Evolutionary conservation across 805 yeast genomes (phyloP), one percentile per base, ranked within the genome.

Genomic region (Metschnikowia arizonensis): DNA sequence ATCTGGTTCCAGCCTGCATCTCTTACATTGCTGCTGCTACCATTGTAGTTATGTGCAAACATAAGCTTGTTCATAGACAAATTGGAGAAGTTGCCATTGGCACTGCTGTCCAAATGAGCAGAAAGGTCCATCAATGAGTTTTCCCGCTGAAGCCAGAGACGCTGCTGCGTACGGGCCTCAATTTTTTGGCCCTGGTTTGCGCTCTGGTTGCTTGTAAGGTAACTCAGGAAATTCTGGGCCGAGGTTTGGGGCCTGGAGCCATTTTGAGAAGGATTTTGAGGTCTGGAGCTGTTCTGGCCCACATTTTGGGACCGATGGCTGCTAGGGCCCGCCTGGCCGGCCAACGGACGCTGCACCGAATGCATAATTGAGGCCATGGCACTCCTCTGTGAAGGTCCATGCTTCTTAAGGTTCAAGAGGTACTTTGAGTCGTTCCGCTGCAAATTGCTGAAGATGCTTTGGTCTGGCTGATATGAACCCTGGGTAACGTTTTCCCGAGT

Each of bases 131-230:
- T 67, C 33, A 84, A 66, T 2, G 87, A 80, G 55, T 79, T 83
- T 53, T 85, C 91, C 52, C 91, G 71, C 61, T 85, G 95, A 28
- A 88, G 67, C 95, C 95, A 87, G 42, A 88, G 72, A 50, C 82
- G 77, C 58, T 85, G 93, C 58, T 88, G 96, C 0, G 95, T 86
- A 65, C 96, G 73, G 1, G 87, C 81, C 49, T 82, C 86, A 24
- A 40, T 32, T 17, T 48, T 48, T 17, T 47, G 44, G 29, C 48
- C 47, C 17, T 25, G 26, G 25, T 40, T 33, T 10, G 42, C 33
- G 14, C 30, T 37, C 34, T 41, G 37, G 40, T 40, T 42, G 30
- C 40, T 33, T 19, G 36, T 40, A 44, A 76, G 55, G 58, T 69
- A 73, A 33, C 69, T 66, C 9, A 68, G 60, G 52, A 76, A 74